A percentile compares a stretch with the other conserved stretches of the same genome.
phyloP scores from a whole-genome alignment of 2,329 filamentous ascomycete genomes.

The Aureobasidium namibiae region DNA sequence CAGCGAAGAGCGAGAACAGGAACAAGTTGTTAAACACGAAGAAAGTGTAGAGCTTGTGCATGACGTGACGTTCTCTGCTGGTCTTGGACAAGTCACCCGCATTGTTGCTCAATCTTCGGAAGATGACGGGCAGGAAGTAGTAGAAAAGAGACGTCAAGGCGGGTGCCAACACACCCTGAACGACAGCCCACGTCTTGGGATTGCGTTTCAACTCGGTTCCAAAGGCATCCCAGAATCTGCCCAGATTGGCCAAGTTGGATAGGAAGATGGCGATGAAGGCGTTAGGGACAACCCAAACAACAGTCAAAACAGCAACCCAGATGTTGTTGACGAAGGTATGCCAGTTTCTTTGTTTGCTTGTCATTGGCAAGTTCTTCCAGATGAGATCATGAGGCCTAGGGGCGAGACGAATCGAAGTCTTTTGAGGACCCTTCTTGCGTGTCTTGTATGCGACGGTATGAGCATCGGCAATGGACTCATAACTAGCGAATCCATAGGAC shows the following conservation, averaged over 20 bases:
- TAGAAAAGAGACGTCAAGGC: slow-evolving; percentile 83
- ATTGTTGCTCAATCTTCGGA: slow-evolving; percentile 73
- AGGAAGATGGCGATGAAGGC: slow-evolving; percentile 90
- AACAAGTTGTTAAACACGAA: slow-evolving; percentile 97
- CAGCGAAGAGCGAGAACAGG: slow-evolving; percentile 86
- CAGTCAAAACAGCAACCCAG: slow-evolving; percentile 72
- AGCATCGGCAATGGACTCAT: slow-evolving; percentile 77
- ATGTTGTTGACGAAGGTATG: slow-evolving; percentile 71
- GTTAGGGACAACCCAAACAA: slow-evolving; percentile 87
- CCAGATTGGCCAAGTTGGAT: slow-evolving; percentile 75
- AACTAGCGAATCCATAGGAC: slow-evolving; percentile 91
- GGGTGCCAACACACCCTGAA: slow-evolving; percentile 87
- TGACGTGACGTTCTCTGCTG: slow-evolving; percentile 81
- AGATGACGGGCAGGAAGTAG: slow-evolving; percentile 79
- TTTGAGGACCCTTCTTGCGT: slow-evolving; percentile 71
- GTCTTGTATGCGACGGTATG: slow-evolving; percentile 78
- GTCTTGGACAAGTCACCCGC: slow-evolving; percentile 90
- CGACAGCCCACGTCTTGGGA: slow-evolving; percentile 66
- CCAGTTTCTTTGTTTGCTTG: slow-evolving; percentile 58
- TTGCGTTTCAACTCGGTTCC: slow-evolving; percentile 53
- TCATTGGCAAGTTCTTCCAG: slow-evolving; percentile 84
- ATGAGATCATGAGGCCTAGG: slow-evolving; percentile 87
- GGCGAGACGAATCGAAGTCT: slow-evolving; percentile 68
- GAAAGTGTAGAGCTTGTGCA: slow-evolving; percentile 85
- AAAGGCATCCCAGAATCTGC: slow-evolving; percentile 71